Evolutionary conservation across 768 basidiomycete genomes (phyloP).

Genomic region (Mrakia hoshinonis): DNA sequence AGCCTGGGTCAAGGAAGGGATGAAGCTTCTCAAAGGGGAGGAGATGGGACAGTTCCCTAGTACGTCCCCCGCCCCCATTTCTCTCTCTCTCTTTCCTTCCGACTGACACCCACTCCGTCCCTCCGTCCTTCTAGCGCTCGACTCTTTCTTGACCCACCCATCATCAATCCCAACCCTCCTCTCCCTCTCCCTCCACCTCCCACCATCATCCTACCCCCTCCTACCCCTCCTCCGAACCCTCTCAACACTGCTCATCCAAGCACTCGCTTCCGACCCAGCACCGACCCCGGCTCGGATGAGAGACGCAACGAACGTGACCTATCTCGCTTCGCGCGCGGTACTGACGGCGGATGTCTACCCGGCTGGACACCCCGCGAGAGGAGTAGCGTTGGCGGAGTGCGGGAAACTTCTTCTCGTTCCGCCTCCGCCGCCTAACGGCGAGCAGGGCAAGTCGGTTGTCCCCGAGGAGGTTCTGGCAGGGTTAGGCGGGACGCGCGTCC

Average conservation of each 20-base stretch:
- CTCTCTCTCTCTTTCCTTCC: slow-evolving; percentile 7
- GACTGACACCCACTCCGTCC: background rate
- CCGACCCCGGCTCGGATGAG: background rate
- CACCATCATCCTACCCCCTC: slow-evolving; percentile 66
- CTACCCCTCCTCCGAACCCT: slow-evolving; percentile 66
- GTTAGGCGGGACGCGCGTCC: slow-evolving; percentile 17
- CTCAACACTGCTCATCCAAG: slow-evolving; percentile 47
- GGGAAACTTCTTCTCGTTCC: slow-evolving; percentile 66
- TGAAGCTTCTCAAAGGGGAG: slow-evolving; percentile 25
- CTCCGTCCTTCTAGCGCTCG: slow-evolving; percentile 41
- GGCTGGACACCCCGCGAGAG: slow-evolving; percentile 67
- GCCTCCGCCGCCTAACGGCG: slow-evolving; percentile 42
- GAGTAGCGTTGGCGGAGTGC: slow-evolving; percentile 64
- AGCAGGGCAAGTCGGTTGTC: slow-evolving; percentile 41
- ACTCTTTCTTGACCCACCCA: slow-evolving; percentile 40
- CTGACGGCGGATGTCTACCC: slow-evolving; percentile 44
- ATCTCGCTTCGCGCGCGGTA: background rate
- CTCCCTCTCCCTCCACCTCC: slow-evolving; percentile 52
- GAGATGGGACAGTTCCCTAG: slow-evolving; percentile 22
- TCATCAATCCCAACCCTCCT: slow-evolving; percentile 59
- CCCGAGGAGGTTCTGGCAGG: slow-evolving; percentile 26
- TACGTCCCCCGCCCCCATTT: slow-evolving; percentile 26
- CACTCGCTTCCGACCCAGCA: slow-evolving; percentile 39
- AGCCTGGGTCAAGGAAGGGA: slow-evolving; percentile 14
- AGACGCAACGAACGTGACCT: background rate